Conservation (phyloP, 2,329 filamentous ascomycete genomes). For the Epicoccum sorghinum region DNA sequence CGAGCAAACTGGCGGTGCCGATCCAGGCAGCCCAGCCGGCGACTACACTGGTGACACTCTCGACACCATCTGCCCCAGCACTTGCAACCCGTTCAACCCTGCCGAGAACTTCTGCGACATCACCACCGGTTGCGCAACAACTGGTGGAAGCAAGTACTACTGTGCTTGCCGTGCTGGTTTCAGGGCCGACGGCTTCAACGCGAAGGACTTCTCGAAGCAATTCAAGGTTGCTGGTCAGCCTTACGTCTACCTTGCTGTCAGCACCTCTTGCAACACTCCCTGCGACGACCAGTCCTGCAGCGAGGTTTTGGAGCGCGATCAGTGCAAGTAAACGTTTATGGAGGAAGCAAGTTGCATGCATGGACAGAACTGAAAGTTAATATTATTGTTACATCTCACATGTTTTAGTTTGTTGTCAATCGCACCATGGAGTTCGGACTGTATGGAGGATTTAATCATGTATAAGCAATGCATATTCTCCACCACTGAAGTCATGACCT, state of each 20-base stretch:
- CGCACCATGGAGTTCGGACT: slow-evolving; percentile 21
- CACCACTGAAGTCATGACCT: background rate
- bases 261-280: slow-evolving; percentile 28
- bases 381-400: slow-evolving; percentile 6
- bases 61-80: slow-evolving; percentile 27
- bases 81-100: slow-evolving; percentile 34
- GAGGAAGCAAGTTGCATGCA: background rate
- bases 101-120: slow-evolving; percentile 33
- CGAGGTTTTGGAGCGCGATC: slow-evolving; percentile 29
- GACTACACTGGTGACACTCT: slow-evolving; percentile 29
- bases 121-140: slow-evolving; percentile 30
- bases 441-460: slow-evolving; percentile 22
- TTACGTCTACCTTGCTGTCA: slow-evolving; percentile 33
- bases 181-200: slow-evolving; percentile 23
- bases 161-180: slow-evolving; percentile 39
- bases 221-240: slow-evolving; percentile 32
- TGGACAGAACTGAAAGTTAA: background rate
- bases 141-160: slow-evolving; percentile 33
- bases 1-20: background rate
- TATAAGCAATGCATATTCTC: slow-evolving; percentile 19
- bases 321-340: slow-evolving; percentile 23
- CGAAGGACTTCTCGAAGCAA: slow-evolving; percentile 37
- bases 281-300: slow-evolving; percentile 30
- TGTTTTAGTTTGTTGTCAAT: slow-evolving; percentile 5
- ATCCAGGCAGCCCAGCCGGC: slow-evolving; percentile 11